Conservation (phyloP, 1,139 yeast genomes). For the Blastobotrys serpentis region DNA sequence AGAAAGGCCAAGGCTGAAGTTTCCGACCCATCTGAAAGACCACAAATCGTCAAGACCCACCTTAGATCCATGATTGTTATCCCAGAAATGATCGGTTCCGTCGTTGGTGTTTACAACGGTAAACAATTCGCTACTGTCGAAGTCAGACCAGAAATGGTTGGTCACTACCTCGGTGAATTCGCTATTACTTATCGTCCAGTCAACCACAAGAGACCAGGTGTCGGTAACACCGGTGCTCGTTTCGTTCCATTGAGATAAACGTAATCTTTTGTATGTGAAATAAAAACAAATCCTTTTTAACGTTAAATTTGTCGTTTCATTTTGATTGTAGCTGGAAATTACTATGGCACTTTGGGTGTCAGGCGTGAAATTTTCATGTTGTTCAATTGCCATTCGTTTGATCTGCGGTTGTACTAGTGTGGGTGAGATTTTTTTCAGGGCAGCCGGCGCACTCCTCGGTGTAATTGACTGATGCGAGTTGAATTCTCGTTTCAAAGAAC, state of each 20-base stretch:
- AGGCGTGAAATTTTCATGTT: no score
- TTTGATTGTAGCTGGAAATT: neutral
- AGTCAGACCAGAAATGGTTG: constrained; percentile 99
- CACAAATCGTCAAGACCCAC: constrained; percentile 98
- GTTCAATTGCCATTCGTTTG: no score
- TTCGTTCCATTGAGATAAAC: constrained; percentile 43
- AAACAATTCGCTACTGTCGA: constrained; percentile 99
- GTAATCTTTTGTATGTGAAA: constrained; percentile 11
- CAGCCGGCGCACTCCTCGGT: no score
- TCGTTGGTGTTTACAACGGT: constrained; percentile 99
- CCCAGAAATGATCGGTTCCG: constrained; percentile 99
- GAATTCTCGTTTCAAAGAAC: no score
- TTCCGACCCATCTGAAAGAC: constrained; percentile 93
- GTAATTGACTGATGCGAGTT: no score
- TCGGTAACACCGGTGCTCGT: constrained; percentile 65
- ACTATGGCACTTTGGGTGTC: no score
- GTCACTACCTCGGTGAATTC: constrained; percentile 99
- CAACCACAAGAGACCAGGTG: constrained; percentile 99
- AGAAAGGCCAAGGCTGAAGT: constrained; percentile 90
- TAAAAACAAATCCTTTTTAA: constrained; percentile 3
- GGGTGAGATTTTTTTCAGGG: no score
- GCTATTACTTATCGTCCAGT: constrained; percentile 99
- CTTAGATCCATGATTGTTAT: constrained; percentile 98
- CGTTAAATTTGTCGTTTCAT: neutral
- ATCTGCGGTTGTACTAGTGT: no score